Evolutionary conservation across 805 yeast genomes (phyloP).

Genomic region (Saturnispora ahearnii): DNA sequence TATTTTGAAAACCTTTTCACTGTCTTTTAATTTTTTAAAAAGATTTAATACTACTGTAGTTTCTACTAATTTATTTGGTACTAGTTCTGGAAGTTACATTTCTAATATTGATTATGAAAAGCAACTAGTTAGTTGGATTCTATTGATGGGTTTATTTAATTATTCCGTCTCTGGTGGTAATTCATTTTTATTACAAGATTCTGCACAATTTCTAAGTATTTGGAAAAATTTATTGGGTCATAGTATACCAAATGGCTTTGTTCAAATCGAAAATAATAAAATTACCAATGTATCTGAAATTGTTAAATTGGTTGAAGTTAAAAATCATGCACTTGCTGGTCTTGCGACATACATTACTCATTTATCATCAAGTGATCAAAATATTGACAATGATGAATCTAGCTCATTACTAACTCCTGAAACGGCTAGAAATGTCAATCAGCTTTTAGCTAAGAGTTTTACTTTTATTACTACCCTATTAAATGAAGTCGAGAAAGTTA

Average conservation of each 20-base stretch:
- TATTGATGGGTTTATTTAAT: conserved; percentile 55
- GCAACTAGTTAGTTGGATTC: conserved; percentile 49
- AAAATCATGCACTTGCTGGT: conserved; percentile 52
- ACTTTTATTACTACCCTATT: conserved; percentile 22
- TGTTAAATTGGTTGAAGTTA: conserved; percentile 37
- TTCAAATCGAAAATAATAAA: conserved; percentile 23
- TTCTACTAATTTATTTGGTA: conserved; percentile 26
- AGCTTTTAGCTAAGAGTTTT: conserved; percentile 25
- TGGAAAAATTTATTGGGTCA: conserved; percentile 57
- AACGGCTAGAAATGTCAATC: conserved; percentile 25
- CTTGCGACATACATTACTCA: conserved; percentile 45
- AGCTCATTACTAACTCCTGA: conserved; percentile 27
- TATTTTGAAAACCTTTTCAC: conserved; percentile 24
- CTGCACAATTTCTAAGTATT: conserved; percentile 48
- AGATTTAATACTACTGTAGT: conserved; percentile 30
- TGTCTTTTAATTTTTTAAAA: conserved; percentile 24
- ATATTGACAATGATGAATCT: conserved; percentile 11
- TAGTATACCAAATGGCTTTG: conserved; percentile 35
- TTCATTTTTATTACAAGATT: conserved; percentile 37
- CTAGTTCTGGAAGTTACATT: conserved; percentile 22
- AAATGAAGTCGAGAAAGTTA: conserved; percentile 15
- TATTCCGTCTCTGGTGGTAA: conserved; percentile 27
- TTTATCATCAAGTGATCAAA: conserved; percentile 32
- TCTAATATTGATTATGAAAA: conserved; percentile 28
- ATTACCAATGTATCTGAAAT: conserved; percentile 28